Percentiles rank a stretch among this genome's conserved stretches.
phyloP scores from a whole-genome alignment of 257 asterid genomes.

The Przewalskia tangutica region DNA sequence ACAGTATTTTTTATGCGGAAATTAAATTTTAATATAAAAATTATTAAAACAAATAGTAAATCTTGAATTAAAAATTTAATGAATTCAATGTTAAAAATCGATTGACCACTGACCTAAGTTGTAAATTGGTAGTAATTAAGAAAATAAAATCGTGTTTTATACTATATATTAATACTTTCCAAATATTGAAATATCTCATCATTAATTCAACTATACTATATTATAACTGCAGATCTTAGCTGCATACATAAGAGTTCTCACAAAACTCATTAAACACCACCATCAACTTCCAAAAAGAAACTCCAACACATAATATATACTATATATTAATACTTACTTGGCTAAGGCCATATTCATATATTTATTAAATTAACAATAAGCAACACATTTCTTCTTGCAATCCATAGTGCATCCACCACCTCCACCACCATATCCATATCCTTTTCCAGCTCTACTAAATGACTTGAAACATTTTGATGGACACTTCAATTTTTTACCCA shows the following conservation, averaged over 20 bases:
- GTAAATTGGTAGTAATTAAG: too few relatives aligned
- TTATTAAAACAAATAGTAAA: too few relatives aligned
- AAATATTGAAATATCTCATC: neutral
- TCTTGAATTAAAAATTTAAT: too few relatives aligned
- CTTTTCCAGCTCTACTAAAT: constrained; percentile 67
- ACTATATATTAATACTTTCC: too few relatives aligned
- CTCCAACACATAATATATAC: neutral
- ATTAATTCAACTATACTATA: neutral
- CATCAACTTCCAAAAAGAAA: neutral
- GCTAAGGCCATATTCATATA: neutral
- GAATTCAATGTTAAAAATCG: too few relatives aligned
- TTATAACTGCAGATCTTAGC: neutral
- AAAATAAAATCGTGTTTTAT: too few relatives aligned
- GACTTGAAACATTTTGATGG: constrained; percentile 84
- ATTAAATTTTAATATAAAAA: too few relatives aligned
- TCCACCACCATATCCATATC: constrained; percentile 81
- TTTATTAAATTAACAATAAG: constrained; percentile 35
- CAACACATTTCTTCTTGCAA: constrained; percentile 67
- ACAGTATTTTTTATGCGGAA: too few relatives aligned
- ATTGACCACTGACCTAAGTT: too few relatives aligned
- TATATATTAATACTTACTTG: neutral
- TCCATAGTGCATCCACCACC: constrained; percentile 87
- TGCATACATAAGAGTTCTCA: neutral
- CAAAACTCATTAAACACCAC: neutral
- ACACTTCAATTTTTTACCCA: constrained; percentile 62